Conservation (phyloP, 2,329 filamentous ascomycete genomes). For the Pseudogymnoascus sp. region DNA sequence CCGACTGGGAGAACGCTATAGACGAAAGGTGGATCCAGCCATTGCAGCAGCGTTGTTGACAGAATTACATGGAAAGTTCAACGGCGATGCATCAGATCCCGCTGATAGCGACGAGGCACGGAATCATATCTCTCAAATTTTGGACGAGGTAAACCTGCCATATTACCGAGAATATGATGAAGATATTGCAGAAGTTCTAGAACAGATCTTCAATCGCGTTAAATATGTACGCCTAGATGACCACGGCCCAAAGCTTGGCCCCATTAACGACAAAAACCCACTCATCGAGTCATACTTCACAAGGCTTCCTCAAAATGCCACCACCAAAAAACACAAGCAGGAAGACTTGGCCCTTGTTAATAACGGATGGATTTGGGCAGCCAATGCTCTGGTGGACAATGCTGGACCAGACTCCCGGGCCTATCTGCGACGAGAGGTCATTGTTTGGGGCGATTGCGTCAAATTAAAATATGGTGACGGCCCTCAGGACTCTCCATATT, state of each 20-base stretch:
- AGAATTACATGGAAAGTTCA: conserved; percentile 60
- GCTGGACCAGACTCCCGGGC: conserved; percentile 81
- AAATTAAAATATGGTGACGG: conserved; percentile 83
- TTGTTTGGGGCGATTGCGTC: conserved; percentile 97
- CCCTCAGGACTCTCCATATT: conserved; percentile 77
- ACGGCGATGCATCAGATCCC: conserved; percentile 38
- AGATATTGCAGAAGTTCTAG: conserved; percentile 72
- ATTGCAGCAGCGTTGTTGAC: conserved; percentile 61
- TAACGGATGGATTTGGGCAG: conserved; percentile 98
- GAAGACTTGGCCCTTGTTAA: conserved; percentile 78
- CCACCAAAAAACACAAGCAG: conserved; percentile 65
- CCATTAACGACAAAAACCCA: conserved; percentile 66
- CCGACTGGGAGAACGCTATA: conserved; percentile 70
- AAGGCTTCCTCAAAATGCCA: conserved; percentile 68
- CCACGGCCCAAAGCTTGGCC: conserved; percentile 77
- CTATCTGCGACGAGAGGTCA: conserved; percentile 93
- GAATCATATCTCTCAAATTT: conserved; percentile 50
- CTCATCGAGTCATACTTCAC: conserved; percentile 95
- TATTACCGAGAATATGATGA: conserved; percentile 88
- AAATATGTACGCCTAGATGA: conserved; percentile 93
- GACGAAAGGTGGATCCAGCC: conserved; percentile 59
- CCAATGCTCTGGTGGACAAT: conserved; percentile 88
- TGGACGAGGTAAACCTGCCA: conserved; percentile 78
- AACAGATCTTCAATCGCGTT: conserved; percentile 87
- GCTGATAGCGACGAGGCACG: conserved; percentile 44